Evolutionary conservation across 2,329 filamentous ascomycete genomes (phyloP).

Genomic region (Chrysoporthe deuterocubensis): DNA sequence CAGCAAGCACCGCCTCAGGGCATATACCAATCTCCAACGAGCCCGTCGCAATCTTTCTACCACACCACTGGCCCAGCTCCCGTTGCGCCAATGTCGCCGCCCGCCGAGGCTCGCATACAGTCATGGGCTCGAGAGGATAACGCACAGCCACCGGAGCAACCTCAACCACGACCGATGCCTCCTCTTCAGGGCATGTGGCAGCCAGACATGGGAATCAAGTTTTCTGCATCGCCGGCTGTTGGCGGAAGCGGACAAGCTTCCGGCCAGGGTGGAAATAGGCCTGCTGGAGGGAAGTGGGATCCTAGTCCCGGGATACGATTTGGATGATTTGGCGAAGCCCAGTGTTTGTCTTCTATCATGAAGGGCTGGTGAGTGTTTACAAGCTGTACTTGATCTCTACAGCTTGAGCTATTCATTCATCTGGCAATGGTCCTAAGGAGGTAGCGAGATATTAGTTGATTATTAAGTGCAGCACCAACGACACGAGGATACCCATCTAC

Average conservation of each 20-base stretch:
- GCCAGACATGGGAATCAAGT: constrained; percentile 80
- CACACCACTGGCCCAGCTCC: constrained; percentile 34
- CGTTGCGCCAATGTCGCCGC: constrained; percentile 34
- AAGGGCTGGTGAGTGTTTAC: not conserved
- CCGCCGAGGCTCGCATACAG: constrained; percentile 58
- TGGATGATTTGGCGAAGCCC: constrained; percentile 38
- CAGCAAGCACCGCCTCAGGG: constrained; percentile 35
- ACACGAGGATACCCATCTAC: not conserved
- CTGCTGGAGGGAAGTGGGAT: constrained; percentile 58
- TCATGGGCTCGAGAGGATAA: constrained; percentile 54
- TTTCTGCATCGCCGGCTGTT: constrained; percentile 54
- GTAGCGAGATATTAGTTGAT: not conserved
- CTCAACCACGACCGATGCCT: constrained; percentile 49
- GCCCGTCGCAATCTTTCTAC: constrained; percentile 35
- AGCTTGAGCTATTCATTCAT: not conserved
- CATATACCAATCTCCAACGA: constrained; percentile 25
- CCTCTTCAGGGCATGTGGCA: constrained; percentile 68
- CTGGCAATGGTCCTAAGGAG: not conserved
- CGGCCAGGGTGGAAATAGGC: constrained; percentile 23
- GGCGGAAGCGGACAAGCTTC: constrained; percentile 24
- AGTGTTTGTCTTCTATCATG: not conserved
- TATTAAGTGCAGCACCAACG: not conserved
- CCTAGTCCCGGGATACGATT: constrained; percentile 62
- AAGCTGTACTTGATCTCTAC: not conserved
- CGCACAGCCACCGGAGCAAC: constrained; percentile 61